Conservation (phyloP, 2,329 filamentous ascomycete genomes). For the Tolypocladium tundrense region DNA sequence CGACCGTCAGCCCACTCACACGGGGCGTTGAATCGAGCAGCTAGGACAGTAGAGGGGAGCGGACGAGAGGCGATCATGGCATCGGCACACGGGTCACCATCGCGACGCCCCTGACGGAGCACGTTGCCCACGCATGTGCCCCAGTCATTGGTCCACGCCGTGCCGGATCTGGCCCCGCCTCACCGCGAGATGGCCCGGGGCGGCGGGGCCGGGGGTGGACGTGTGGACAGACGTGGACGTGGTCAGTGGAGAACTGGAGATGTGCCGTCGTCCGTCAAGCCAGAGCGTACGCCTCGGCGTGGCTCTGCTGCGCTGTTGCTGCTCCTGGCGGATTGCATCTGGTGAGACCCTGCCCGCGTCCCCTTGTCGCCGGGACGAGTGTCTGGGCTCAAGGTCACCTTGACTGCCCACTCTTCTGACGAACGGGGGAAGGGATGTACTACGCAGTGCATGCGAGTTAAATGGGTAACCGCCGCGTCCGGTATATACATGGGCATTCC, state of each 20-base stretch:
- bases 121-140: constrained; percentile 26
- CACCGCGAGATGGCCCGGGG: not conserved
- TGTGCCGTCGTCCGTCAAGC: not conserved
- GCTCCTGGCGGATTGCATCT: not conserved
- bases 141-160: constrained; percentile 29
- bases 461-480: not conserved
- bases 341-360: not conserved
- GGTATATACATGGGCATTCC: not conserved
- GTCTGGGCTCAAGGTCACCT: not conserved
- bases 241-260: not conserved
- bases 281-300: not conserved
- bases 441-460: not conserved
- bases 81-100: not conserved
- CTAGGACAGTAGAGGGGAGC: not conserved
- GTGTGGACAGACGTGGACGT: not conserved
- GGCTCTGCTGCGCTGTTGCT: not conserved
- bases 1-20: not conserved
- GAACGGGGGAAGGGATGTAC: not conserved
- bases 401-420: not conserved
- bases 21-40: not conserved
- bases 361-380: not conserved
- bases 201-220: not conserved
- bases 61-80: not conserved
- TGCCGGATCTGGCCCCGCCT: constrained; percentile 3
- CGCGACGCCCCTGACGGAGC: constrained; percentile 12